Percentiles rank a stretch among this genome's conserved stretches.
Conservation (phyloP, 1,284 basidiomycete species). For the Trametes hirsuta region DNA sequence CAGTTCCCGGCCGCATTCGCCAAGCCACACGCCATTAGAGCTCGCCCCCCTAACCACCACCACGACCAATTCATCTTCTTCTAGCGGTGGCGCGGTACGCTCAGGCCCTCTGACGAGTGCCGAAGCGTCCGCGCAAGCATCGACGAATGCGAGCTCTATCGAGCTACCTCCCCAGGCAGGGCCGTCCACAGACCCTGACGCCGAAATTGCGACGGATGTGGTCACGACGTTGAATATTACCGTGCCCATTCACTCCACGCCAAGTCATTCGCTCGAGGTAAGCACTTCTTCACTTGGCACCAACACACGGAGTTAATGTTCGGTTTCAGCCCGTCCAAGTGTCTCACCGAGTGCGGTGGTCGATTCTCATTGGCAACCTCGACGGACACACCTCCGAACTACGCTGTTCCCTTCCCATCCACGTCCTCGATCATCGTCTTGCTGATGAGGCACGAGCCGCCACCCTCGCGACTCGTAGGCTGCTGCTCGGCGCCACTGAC, state of each 20-base stretch:
- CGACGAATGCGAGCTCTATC: conserved; percentile 7
- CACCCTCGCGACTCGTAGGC: conserved; percentile 72
- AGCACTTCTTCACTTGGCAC: conserved; percentile 3
- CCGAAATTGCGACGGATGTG: conserved; percentile 44
- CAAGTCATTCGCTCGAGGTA: conserved; percentile 63
- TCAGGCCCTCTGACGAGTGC: conserved; percentile 8
- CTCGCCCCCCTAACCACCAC: conserved; percentile 34
- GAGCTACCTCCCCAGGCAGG: conserved; percentile 13
- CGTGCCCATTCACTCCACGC: conserved; percentile 57
- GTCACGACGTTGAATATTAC: conserved; percentile 49
- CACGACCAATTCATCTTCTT: conserved; percentile 32
- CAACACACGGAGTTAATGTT: neutral
- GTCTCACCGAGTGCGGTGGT: conserved; percentile 77
- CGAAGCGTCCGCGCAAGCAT: conserved; percentile 9
- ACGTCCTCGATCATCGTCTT: conserved; percentile 75
- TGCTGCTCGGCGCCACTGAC: conserved; percentile 56
- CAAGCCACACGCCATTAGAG: conserved; percentile 26
- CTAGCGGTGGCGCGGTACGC: conserved; percentile 21
- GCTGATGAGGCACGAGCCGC: conserved; percentile 75
- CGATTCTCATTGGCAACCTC: conserved; percentile 77
- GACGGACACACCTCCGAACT: conserved; percentile 91
- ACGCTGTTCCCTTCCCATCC: conserved; percentile 87
- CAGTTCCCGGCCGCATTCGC: conserved; percentile 23
- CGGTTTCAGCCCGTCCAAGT: conserved; percentile 63
- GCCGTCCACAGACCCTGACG: conserved; percentile 17